A percentile compares a stretch with the other conserved stretches of the same genome.
Conservation (phyloP, 495 filamentous ascomycete genomes). For the Aspergillus steynii region DNA sequence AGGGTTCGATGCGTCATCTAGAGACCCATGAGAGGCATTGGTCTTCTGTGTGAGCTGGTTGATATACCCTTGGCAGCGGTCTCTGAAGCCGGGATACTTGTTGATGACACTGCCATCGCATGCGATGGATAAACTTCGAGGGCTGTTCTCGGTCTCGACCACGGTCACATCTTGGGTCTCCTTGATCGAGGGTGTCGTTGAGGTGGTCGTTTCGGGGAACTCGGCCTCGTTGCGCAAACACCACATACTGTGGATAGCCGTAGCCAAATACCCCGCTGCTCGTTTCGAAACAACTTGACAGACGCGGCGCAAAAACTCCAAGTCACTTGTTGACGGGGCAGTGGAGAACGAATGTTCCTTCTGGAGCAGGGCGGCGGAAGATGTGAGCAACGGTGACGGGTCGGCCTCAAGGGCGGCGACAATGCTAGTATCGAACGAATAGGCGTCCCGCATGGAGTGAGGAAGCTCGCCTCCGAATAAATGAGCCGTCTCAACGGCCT, state of each 20-base stretch:
- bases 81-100: slow-evolving; percentile 57
- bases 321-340: slow-evolving; percentile 50
- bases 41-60: slow-evolving; percentile 43
- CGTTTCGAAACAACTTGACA: slow-evolving; percentile 57
- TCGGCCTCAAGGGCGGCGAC: slow-evolving; percentile 58
- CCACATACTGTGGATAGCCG: slow-evolving; percentile 66
- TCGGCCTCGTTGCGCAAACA: slow-evolving; percentile 54
- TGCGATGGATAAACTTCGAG: slow-evolving; percentile 46
- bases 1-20: slow-evolving; percentile 21
- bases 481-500: slow-evolving; percentile 54
- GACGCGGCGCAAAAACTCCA: slow-evolving; percentile 55
- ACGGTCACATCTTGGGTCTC: slow-evolving; percentile 43
- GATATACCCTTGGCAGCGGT: slow-evolving; percentile 51
- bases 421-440: slow-evolving; percentile 71
- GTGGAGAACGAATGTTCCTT: slow-evolving; percentile 50
- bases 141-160: slow-evolving; percentile 35
- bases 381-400: slow-evolving; percentile 41
- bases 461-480: slow-evolving; percentile 60
- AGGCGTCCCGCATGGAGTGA: slow-evolving; percentile 57
- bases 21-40: slow-evolving; percentile 12
- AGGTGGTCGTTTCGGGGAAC: slow-evolving; percentile 19
- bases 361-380: slow-evolving; percentile 49
- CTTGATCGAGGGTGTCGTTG: slow-evolving; percentile 31
- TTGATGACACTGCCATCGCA: slow-evolving; percentile 63
- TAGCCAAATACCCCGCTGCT: slow-evolving; percentile 63